A percentile compares a stretch with the other conserved stretches of the same genome.
Conservation (phyloP, 78 protist genomes). For the Chrysochromulina parva region DNA sequence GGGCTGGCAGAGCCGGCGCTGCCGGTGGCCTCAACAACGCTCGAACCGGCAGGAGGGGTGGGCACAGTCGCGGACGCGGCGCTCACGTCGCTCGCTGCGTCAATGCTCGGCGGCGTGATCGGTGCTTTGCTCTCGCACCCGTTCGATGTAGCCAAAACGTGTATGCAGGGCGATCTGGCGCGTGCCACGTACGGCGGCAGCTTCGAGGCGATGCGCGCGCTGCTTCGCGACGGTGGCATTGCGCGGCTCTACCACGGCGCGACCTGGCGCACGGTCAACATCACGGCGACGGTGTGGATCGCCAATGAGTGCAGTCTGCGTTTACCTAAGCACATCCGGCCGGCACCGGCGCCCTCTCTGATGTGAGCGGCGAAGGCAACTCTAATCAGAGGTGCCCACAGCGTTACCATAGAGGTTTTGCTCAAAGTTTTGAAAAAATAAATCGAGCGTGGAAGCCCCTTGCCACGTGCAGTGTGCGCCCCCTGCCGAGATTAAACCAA, state of each 20-base stretch:
- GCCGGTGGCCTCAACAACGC: background rate
- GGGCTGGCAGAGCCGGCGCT: background rate
- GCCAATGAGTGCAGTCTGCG: background rate
- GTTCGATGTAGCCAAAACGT: slow-evolving; percentile 31
- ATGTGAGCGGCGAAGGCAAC: too few species aligned
- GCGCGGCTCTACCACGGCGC: background rate
- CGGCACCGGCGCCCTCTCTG: too few species aligned
- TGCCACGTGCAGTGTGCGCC: too few species aligned
- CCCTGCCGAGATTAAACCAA: too few species aligned
- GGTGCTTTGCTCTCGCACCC: slow-evolving; percentile 22
- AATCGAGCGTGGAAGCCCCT: too few species aligned
- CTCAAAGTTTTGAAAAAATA: too few species aligned
- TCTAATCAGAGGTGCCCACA: too few species aligned
- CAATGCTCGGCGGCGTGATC: background rate
- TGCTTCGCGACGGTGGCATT: background rate
- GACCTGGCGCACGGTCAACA: slow-evolving; percentile 9
- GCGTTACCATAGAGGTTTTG: too few species aligned
- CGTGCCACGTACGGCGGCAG: background rate
- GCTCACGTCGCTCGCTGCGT: background rate
- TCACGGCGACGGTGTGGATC: slow-evolving; percentile 12
- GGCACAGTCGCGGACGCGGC: background rate
- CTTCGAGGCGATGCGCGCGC: background rate
- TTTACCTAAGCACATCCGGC: too few species aligned
- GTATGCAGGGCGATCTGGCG: slow-evolving; percentile 47
- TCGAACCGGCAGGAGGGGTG: background rate